Base-by-base conservation (phyloP, 257 asterid species). In the Paulownia fortunei region DNA sequence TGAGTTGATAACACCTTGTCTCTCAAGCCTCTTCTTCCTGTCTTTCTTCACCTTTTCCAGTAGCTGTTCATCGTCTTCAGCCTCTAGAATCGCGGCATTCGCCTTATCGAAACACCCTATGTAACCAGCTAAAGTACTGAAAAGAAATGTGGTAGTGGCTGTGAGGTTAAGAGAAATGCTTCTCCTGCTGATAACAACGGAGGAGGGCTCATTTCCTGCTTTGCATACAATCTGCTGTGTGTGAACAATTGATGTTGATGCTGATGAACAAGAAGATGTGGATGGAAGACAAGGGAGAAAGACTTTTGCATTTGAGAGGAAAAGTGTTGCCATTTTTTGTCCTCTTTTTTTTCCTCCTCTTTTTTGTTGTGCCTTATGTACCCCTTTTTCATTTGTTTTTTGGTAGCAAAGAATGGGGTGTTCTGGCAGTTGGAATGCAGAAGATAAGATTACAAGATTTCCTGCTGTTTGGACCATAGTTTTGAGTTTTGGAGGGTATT, bases 21-120 rank as follows among this genome's bases (percentile, higher is more conserved):
- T 88, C 84, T 93, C 96, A 56, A 93, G 85, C 87, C 98, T 89
- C 91, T 90, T 96, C 90, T 90, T 93, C 83, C 97, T 85, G 30
- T 96, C 99, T 56, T 21, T 67, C 70, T 86, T 92, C 56, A 90
- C 92, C 79, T 87, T 92, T 65, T 88, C 94, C 89, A 90, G 7
- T 47, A 92, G 80, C 58, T 88, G 92, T 24, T 80, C 87, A 68
- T 88, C 97, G 6, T 90, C 97, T 1, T 88, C 97, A 10, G 92
- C 92, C 83, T 92, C 96, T 16, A 92, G 77, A 26, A 92, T 88
- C 32, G 97, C 90, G 11, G 92, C 96, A 76, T 87, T 83, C 66
- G 94, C 92, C 21, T 82, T 32, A 4, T 42, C 79, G 39, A 65
- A 68, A 34, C 10, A 4, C 21, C 79, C 81, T 63, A 67, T 81